Evolutionary conservation across 2,329 filamentous ascomycete species (phyloP).

Genomic region (Pestalotiopsis fici): DNA sequence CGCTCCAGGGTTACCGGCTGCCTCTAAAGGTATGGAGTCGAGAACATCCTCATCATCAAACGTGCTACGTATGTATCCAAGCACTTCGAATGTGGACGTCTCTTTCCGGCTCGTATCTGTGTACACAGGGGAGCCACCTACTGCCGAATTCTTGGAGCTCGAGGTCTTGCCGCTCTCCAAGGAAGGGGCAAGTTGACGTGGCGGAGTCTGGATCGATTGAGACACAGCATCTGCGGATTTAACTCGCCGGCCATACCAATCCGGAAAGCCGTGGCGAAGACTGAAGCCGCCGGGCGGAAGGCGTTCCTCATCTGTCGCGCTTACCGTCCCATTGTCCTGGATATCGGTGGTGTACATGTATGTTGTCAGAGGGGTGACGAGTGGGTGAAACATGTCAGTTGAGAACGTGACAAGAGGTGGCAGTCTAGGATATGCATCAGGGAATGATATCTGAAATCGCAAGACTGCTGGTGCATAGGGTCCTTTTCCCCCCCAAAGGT

Average conservation of each 20-base stretch:
- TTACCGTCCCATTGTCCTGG: conserved; percentile 74
- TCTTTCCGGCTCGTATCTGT: conserved; percentile 41
- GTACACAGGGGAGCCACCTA: conserved; percentile 35
- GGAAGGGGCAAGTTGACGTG: conserved; percentile 26
- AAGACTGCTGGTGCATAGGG: conserved; percentile 87
- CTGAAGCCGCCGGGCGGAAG: conserved; percentile 89
- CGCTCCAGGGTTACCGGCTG: conserved; percentile 85
- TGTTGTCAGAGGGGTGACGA: conserved; percentile 90
- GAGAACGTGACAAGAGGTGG: conserved; percentile 86
- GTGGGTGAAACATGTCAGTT: conserved; percentile 92
- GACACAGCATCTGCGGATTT: conserved; percentile 34
- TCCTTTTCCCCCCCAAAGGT: conserved; percentile 49
- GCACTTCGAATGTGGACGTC: conserved; percentile 64
- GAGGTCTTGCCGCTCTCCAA: conserved; percentile 22
- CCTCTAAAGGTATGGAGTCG: conserved; percentile 77
- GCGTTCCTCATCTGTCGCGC: conserved; percentile 79
- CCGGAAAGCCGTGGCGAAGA: conserved; percentile 84
- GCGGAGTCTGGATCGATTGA: conserved; percentile 25
- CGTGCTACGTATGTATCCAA: conserved; percentile 79
- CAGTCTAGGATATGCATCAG: conserved; percentile 73
- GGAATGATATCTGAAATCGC: conserved; percentile 88
- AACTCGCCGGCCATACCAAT: conserved; percentile 74
- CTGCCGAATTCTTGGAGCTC: conserved; percentile 24
- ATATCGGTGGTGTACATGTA: conserved; percentile 87
- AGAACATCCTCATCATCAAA: conserved; percentile 79